Evolutionary conservation across 2,329 filamentous ascomycete genomes (phyloP).

Genomic region (Lasiodiplodia hormozganensis): DNA sequence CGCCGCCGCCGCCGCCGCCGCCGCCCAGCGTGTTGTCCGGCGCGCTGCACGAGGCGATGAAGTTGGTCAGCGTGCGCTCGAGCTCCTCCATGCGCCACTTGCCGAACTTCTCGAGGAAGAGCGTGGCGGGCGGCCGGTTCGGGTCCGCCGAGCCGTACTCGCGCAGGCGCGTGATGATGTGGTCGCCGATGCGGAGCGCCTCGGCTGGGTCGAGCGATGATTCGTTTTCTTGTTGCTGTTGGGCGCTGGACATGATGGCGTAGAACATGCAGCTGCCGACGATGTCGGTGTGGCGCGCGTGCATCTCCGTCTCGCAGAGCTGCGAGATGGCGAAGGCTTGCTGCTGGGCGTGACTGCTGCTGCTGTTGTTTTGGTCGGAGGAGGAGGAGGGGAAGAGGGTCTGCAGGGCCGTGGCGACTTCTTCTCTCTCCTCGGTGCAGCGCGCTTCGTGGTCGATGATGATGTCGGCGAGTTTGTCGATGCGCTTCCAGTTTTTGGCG

Average conservation of each 20-base stretch:
- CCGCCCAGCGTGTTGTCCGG: too few species aligned
- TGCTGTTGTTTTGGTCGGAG: not conserved
- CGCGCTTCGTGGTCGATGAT: not conserved
- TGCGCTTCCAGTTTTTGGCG: not conserved
- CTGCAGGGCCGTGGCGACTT: not conserved
- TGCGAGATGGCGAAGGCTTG: constrained; percentile 29
- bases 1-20: too few species aligned
- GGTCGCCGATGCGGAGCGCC: not conserved
- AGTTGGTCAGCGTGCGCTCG: constrained; percentile 29
- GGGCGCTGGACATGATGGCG: constrained; percentile 29
- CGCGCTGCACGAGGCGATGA: constrained; percentile 24
- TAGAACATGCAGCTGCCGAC: constrained; percentile 31
- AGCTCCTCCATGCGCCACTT: constrained; percentile 26
- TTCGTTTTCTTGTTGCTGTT: not conserved
- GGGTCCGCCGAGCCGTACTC: not conserved
- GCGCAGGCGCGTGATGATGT: not conserved
- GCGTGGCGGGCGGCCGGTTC: not conserved
- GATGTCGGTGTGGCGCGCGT: constrained; percentile 29
- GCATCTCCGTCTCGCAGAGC: constrained; percentile 26
- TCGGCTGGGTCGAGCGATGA: not conserved
- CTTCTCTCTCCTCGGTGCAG: not conserved
- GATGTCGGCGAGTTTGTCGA: constrained; percentile 6
- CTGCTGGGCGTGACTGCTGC: not conserved
- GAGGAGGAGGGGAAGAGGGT: not conserved
- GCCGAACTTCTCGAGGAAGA: constrained; percentile 31